Evolutionary conservation across 257 asterid genomes (phyloP).

Genomic region (Fraxinus cuspidata): DNA sequence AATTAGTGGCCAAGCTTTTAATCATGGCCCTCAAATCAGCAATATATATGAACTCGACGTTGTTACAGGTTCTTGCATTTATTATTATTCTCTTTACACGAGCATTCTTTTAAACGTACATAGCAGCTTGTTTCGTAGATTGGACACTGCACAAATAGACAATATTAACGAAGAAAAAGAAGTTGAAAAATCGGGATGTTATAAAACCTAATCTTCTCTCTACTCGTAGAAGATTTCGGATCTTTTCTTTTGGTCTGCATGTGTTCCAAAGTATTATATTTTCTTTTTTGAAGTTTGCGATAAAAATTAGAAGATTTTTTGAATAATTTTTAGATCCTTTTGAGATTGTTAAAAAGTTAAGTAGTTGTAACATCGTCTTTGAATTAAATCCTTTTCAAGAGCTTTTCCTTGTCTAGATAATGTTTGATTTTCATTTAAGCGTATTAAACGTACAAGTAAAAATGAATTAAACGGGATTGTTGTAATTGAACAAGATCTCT

Average conservation of each 20-base stretch:
- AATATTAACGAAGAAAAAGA: neutral
- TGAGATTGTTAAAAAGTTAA: neutral
- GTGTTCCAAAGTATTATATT: neutral
- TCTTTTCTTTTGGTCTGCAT: neutral
- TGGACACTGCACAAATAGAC: neutral
- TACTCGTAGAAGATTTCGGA: neutral
- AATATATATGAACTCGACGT: conserved; percentile 75
- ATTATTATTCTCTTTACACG: neutral
- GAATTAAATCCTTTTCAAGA: conserved; percentile 13
- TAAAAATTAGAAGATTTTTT: neutral
- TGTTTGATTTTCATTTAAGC: too few relatives aligned
- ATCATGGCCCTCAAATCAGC: conserved; percentile 84
- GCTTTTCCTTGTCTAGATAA: conserved; percentile 18
- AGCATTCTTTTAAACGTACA: neutral
- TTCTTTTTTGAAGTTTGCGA: neutral
- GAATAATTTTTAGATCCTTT: neutral
- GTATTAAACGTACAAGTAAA: neutral
- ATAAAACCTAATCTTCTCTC: neutral
- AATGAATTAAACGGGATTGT: neutral
- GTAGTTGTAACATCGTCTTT: conserved; percentile 8
- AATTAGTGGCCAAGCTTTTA: conserved; percentile 81
- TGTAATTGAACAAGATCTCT: neutral
- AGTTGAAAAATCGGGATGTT: neutral
- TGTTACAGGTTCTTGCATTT: conserved; percentile 57
- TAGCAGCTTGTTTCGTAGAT: neutral